Evolutionary conservation across 2,329 filamentous ascomycete genomes (phyloP).

Genomic region (Botrytis fragariae): DNA sequence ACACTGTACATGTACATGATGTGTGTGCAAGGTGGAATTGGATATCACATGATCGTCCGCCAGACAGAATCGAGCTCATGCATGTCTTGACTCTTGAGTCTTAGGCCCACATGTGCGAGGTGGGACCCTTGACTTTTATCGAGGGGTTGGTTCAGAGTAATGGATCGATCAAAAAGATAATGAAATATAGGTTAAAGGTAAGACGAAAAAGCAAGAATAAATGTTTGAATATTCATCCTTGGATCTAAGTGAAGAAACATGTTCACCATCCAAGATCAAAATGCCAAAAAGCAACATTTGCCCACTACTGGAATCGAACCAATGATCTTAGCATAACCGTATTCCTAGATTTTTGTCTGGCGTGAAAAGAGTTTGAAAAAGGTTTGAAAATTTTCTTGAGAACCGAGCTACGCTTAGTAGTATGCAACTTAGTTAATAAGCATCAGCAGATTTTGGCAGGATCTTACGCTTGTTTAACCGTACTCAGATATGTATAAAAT

Average conservation of each 20-base stretch:
- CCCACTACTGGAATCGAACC: constrained; percentile 6
- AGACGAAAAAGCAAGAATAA: too few relatives aligned
- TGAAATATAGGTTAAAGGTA: too few relatives aligned
- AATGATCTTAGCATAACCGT: neutral
- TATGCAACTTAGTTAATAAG: too few relatives aligned
- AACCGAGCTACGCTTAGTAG: too few relatives aligned
- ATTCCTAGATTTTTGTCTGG: too few relatives aligned
- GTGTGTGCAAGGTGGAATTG: neutral
- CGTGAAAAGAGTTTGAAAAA: too few relatives aligned
- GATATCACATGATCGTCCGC: neutral
- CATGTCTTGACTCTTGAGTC: neutral
- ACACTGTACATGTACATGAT: neutral
- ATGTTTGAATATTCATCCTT: too few relatives aligned
- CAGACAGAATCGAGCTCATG: neutral
- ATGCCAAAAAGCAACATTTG: neutral
- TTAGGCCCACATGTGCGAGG: neutral
- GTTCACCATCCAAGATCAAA: neutral
- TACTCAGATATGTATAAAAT: too few relatives aligned
- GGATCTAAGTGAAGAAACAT: neutral
- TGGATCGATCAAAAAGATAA: neutral
- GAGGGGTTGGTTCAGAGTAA: neutral
- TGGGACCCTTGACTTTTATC: neutral
- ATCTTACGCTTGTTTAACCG: too few relatives aligned
- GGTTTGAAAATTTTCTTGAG: too few relatives aligned
- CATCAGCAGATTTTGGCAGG: too few relatives aligned